These are phyloP conservation scores for Coniosporium tulheliwenetii DNA, from an alignment of 2,329 filamentous ascomycete species.

Conservation along the genomic window DNA sequence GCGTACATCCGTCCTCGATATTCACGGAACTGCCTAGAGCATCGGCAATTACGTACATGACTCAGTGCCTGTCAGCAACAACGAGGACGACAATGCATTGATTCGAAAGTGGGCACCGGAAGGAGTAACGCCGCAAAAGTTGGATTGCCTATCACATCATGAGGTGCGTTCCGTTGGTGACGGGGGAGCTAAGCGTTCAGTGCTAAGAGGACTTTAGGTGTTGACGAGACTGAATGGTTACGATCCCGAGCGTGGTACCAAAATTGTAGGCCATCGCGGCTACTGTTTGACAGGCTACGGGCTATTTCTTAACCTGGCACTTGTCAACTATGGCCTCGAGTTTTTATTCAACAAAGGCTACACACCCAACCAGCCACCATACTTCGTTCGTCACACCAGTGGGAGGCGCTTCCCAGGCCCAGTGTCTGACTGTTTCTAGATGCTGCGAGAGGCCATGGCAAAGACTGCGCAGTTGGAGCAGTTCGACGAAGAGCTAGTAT, in stretches of 20 bases:
- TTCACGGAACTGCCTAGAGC: constrained; percentile 24
- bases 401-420: neutral
- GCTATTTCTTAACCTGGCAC: constrained; percentile 78
- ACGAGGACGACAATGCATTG: constrained; percentile 75
- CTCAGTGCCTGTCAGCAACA: constrained; percentile 67
- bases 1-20: too few relatives aligned
- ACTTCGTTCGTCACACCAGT: constrained; percentile 36
- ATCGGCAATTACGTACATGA: constrained; percentile 90
- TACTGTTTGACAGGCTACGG: constrained; percentile 88
- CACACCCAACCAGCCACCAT: constrained; percentile 52
- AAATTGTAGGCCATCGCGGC: constrained; percentile 85
- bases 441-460: constrained; percentile 90
- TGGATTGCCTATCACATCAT: constrained; percentile 74
- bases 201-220: too few relatives aligned
- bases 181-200: too few relatives aligned
- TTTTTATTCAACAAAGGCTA: constrained; percentile 64
- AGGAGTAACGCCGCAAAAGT: constrained; percentile 57
- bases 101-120: constrained; percentile 70
- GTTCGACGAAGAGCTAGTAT: constrained; percentile 76
- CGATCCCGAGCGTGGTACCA: constrained; percentile 81
- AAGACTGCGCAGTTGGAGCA: constrained; percentile 96
- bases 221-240: constrained; percentile 78
- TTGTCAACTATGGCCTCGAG: constrained; percentile 89
- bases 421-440: constrained; percentile 18
- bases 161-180: constrained; percentile 41